Evolutionary conservation across 2,329 filamentous ascomycete species (phyloP).

Genomic region (Ceratocystis destructans): DNA sequence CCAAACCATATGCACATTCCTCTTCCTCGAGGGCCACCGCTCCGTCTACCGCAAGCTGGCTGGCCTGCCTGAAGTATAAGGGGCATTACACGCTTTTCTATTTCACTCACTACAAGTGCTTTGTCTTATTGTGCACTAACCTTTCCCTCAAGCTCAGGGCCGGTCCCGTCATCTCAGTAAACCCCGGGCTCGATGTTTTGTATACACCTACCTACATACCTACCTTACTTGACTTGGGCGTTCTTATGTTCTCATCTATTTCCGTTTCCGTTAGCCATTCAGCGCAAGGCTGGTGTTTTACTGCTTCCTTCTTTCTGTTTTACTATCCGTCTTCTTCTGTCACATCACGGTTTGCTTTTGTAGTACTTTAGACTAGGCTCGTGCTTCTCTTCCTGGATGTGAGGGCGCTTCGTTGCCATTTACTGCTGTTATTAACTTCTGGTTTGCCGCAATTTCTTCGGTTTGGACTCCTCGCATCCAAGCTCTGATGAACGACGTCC

Average conservation of each 20-base stretch:
- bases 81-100: slow-evolving; percentile 15
- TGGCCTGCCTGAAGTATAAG: slow-evolving; percentile 28
- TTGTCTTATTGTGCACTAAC: slow-evolving; percentile 22
- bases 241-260: background rate
- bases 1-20: slow-evolving; percentile 75
- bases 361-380: slow-evolving; percentile 4
- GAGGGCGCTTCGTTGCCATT: background rate
- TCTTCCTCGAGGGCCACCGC: slow-evolving; percentile 79
- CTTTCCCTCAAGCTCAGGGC: background rate
- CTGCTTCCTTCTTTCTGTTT: background rate
- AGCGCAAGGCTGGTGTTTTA: background rate
- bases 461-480: background rate
- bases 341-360: background rate
- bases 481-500: background rate
- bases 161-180: slow-evolving; percentile 3
- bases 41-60: slow-evolving; percentile 52
- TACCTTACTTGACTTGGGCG: slow-evolving; percentile 5
- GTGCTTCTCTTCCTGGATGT: slow-evolving; percentile 1
- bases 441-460: background rate
- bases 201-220: background rate
- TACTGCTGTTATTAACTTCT: background rate
- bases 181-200: background rate
- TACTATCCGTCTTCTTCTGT: background rate
- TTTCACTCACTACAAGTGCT: slow-evolving; percentile 21
- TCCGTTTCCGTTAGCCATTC: background rate